These are phyloP conservation scores for Amphibolis antarctica DNA, from an alignment of 106 monocot species.

Conservation along the genomic window DNA sequence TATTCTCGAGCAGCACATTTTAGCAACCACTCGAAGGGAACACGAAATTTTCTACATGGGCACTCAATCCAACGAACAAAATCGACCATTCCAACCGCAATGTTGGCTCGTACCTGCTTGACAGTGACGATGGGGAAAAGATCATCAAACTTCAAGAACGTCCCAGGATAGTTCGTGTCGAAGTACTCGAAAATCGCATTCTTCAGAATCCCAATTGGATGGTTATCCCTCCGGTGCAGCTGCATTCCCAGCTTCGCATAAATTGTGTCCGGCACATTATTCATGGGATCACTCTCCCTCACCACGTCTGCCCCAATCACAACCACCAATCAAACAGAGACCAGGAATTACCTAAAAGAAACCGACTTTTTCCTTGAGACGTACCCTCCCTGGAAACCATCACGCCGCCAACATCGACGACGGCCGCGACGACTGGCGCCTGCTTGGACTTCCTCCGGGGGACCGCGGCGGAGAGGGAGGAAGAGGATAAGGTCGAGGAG, in stretches of 20 bases:
- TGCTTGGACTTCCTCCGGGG: constrained; percentile 17
- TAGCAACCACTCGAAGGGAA: neutral
- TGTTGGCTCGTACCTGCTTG: constrained; percentile 34
- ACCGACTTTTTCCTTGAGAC: neutral
- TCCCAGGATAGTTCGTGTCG: constrained; percentile 32
- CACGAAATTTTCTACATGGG: no score
- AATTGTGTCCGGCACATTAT: constrained; percentile 84
- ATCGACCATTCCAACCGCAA: no score
- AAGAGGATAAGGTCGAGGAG: constrained; percentile 2
- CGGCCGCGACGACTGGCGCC: constrained; percentile 28
- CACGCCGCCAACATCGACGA: constrained; percentile 67
- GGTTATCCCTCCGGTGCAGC: constrained; percentile 79
- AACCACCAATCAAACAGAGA: neutral
- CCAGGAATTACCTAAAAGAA: neutral
- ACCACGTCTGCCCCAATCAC: constrained; percentile 59
- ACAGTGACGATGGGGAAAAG: constrained; percentile 81
- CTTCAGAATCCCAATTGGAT: constrained; percentile 89
- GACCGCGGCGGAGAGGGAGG: constrained; percentile 3
- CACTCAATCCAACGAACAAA: neutral
- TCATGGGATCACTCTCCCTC: constrained; percentile 68
- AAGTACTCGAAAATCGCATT: constrained; percentile 83
- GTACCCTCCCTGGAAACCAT: constrained; percentile 64
- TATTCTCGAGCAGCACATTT: neutral
- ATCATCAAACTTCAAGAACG: constrained; percentile 81
- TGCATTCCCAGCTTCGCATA: constrained; percentile 82